Evolutionary conservation across 108 stramenopile genomes (phyloP).

Genomic region (Cylindrotheca closterium): DNA sequence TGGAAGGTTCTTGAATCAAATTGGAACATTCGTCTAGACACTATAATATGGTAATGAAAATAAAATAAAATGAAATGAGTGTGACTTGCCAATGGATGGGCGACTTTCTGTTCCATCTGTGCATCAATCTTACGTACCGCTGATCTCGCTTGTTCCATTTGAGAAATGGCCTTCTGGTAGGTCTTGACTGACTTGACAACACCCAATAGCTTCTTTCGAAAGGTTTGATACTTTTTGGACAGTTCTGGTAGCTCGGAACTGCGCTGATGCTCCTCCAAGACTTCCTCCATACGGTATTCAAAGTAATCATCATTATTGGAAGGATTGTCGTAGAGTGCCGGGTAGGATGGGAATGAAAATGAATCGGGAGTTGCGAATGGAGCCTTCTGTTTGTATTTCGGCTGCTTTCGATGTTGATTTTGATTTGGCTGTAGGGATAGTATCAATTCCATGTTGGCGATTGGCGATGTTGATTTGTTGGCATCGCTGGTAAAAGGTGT

Average conservation of each 20-base stretch:
- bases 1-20: not conserved
- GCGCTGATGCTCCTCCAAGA: not conserved
- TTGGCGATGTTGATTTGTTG: too few relatives aligned
- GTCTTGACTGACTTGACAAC: constrained; percentile 14
- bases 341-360: not conserved
- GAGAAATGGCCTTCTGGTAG: constrained; percentile 13
- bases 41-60: not conserved
- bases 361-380: not conserved
- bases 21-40: not conserved
- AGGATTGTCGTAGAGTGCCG: not conserved
- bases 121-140: constrained; percentile 6
- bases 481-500: too few relatives aligned
- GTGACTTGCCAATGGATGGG: not conserved
- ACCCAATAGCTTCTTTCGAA: constrained; percentile 17
- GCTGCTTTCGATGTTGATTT: too few relatives aligned
- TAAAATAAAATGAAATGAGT: not conserved
- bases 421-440: too few relatives aligned
- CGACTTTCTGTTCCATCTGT: too few relatives aligned
- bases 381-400: too few relatives aligned
- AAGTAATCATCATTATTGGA: not conserved
- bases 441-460: too few relatives aligned
- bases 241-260: constrained; percentile 23
- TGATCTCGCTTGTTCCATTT: constrained; percentile 12
- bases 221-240: constrained; percentile 13
- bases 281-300: not conserved